Percentiles rank a stretch among this genome's conserved stretches.
Evolutionary conservation across 177 flowering plant species (phyloP).

Genomic region (Telopea speciosissima): DNA sequence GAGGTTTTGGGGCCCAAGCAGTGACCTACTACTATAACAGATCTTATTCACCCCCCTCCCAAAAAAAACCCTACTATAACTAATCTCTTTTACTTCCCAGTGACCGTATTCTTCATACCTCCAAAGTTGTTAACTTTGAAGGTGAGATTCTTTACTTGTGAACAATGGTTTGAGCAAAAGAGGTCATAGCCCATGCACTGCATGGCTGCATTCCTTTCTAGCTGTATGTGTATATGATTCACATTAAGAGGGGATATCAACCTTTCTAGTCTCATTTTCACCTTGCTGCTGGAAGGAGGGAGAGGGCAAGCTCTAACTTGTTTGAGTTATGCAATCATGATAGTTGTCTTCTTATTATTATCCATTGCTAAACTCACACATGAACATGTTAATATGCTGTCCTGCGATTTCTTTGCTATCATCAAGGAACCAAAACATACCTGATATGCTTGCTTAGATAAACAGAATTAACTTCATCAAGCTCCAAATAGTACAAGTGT

Average conservation of each 20-base stretch:
- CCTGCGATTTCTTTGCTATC: background rate
- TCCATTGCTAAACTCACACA: background rate
- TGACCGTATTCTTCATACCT: background rate
- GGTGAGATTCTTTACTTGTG: background rate
- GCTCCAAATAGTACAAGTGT: background rate
- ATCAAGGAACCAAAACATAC: background rate
- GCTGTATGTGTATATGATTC: no score
- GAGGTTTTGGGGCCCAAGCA: background rate
- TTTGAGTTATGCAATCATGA: background rate
- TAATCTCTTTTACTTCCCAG: no score
- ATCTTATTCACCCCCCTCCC: background rate
- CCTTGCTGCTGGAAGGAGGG: background rate
- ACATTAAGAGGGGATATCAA: no score
- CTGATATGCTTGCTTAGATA: no score
- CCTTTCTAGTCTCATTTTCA: background rate
- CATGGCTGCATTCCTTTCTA: background rate
- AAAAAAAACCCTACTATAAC: no score
- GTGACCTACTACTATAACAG: background rate
- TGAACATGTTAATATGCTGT: background rate
- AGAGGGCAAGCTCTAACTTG: no score
- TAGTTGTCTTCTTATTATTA: background rate
- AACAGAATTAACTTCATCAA: background rate
- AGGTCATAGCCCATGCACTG: no score
- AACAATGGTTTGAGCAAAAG: background rate
- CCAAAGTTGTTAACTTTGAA: background rate